These are phyloP conservation scores for Neostapfia colusana DNA, from an alignment of 176 grass and related monocot genomes.

Conservation along the genomic window DNA sequence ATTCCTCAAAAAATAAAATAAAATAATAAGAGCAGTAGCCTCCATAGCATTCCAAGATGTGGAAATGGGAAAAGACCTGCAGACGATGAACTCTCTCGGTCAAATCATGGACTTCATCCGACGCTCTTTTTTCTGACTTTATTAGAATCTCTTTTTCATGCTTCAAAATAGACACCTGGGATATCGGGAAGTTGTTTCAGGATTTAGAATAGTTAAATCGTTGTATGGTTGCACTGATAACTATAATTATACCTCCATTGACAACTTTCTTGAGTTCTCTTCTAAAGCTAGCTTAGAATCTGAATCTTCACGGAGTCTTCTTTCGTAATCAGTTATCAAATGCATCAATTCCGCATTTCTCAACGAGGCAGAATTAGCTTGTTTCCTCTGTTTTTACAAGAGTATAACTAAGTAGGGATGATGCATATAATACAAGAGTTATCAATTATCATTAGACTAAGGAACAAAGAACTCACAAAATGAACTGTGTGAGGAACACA, in stretches of 20 bases:
- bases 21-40: background rate
- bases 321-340: constrained; percentile 84
- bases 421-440: constrained; percentile 14
- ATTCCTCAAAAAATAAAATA: too few species aligned
- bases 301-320: constrained; percentile 67
- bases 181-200: constrained; percentile 21
- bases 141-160: constrained; percentile 72
- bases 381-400: constrained; percentile 65
- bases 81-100: constrained; percentile 76
- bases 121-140: constrained; percentile 76
- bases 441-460: constrained; percentile 2
- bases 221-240: constrained; percentile 10
- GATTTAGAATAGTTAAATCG: constrained; percentile 8
- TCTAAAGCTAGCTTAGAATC: constrained; percentile 74
- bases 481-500: background rate
- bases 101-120: constrained; percentile 68
- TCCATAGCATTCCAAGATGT: background rate
- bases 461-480: constrained; percentile 7
- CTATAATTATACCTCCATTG: constrained; percentile 64
- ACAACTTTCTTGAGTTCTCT: constrained; percentile 75
- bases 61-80: constrained; percentile 45
- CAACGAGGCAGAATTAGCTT: constrained; percentile 74
- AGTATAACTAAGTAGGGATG: constrained; percentile 28
- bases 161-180: constrained; percentile 78
- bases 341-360: constrained; percentile 89